Conservation (phyloP, 371 early-diverging fungal genomes). For the Catenaria anguillulae region DNA sequence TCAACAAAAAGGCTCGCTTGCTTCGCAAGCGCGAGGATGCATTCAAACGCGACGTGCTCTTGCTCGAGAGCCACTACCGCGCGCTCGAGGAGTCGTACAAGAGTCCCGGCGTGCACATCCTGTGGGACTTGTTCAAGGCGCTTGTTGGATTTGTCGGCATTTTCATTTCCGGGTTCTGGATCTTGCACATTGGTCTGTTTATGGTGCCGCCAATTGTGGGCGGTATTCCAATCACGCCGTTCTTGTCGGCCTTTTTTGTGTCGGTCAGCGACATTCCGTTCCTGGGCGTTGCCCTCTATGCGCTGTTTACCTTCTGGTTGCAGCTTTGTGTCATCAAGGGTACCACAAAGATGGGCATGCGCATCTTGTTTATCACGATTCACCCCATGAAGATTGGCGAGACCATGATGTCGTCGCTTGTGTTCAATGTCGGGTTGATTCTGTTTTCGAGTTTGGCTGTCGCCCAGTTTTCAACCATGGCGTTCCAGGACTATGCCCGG, state of each 20-base stretch:
- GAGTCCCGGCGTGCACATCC: constrained; percentile 27
- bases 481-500: constrained; percentile 28
- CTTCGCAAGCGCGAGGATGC: constrained; percentile 23
- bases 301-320: constrained; percentile 33
- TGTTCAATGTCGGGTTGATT: constrained; percentile 40
- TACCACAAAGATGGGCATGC: constrained; percentile 31
- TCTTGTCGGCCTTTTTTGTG: constrained; percentile 31
- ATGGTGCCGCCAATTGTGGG: constrained; percentile 22
- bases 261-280: constrained; percentile 23
- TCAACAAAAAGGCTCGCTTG: constrained; percentile 9
- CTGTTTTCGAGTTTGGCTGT: constrained; percentile 30
- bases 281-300: constrained; percentile 34
- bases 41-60: constrained; percentile 29
- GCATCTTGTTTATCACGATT: constrained; percentile 31
- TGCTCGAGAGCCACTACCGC: constrained; percentile 33
- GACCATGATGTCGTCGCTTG: constrained; percentile 36
- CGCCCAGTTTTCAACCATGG: constrained; percentile 34
- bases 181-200: constrained; percentile 31
- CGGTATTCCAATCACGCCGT: constrained; percentile 15
- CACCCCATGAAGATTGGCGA: constrained; percentile 37
- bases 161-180: constrained; percentile 29
- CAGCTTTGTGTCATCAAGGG: constrained; percentile 39
- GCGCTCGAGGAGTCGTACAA: constrained; percentile 29
- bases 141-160: constrained; percentile 23
- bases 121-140: constrained; percentile 21